These are phyloP conservation scores for Syzygium malaccense DNA, from an alignment of 441 rosid species.

Conservation along the genomic window DNA sequence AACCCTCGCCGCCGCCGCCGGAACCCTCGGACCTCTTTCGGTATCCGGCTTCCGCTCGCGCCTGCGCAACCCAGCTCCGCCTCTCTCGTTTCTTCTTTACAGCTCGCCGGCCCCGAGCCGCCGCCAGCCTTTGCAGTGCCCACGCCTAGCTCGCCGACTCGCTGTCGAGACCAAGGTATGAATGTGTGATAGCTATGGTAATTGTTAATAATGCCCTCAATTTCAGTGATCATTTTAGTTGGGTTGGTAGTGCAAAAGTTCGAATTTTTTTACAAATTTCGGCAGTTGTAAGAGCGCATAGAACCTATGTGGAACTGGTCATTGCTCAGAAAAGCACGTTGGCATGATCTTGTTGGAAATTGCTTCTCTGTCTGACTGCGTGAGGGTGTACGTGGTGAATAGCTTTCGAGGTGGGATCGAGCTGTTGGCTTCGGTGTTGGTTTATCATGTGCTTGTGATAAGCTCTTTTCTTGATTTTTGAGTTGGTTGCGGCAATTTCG, in stretches of 20 bases:
- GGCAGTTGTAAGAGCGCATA: not conserved
- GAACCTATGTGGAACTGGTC: not conserved
- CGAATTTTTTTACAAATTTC: not conserved
- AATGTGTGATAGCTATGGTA: not conserved
- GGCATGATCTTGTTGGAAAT: not conserved
- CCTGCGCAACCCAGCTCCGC: not conserved
- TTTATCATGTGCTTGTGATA: too few species aligned
- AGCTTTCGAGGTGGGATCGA: too few species aligned
- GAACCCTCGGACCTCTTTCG: not conserved
- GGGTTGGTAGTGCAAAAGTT: not conserved
- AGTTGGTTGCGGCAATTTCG: not conserved
- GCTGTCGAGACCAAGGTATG: not conserved
- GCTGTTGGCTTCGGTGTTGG: not conserved
- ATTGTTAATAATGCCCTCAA: not conserved
- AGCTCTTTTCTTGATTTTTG: too few species aligned
- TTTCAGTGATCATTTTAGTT: not conserved
- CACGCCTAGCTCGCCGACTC: not conserved
- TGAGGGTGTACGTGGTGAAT: too few species aligned
- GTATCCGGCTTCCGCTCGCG: not conserved
- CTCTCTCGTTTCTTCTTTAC: not conserved
- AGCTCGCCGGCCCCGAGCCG: not conserved
- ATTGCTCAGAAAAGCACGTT: not conserved
- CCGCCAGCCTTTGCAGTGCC: not conserved
- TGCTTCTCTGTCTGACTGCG: not conserved
- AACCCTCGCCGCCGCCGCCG: not conserved